Conservation (phyloP, 305 asterid species). For the Euphrasia arctica region DNA sequence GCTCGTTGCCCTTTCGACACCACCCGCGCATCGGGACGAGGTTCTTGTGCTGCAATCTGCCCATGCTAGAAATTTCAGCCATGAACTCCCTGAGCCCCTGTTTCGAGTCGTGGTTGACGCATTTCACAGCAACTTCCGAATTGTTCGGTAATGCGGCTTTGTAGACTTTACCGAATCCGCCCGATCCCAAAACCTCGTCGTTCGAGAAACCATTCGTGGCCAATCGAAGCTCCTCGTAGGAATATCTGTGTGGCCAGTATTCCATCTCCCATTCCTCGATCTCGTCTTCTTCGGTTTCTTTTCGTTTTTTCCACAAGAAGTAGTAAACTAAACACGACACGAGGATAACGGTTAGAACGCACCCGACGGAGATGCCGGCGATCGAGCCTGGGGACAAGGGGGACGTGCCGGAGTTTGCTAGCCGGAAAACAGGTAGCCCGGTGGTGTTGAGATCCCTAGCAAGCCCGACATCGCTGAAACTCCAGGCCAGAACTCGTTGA, state of each 20-base stretch:
- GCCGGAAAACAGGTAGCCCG: slow-evolving; percentile 52
- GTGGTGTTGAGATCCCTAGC: slow-evolving; percentile 74
- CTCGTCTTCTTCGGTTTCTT: slow-evolving; percentile 39
- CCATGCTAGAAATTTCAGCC: slow-evolving; percentile 79
- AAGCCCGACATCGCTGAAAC: slow-evolving; percentile 69
- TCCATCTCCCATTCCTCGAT: slow-evolving; percentile 90
- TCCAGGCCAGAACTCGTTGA: slow-evolving; percentile 77
- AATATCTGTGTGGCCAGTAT: slow-evolving; percentile 79
- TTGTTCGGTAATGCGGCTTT: slow-evolving; percentile 46
- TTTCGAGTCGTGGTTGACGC: slow-evolving; percentile 64
- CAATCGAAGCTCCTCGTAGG: slow-evolving; percentile 52
- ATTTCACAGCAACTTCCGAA: slow-evolving; percentile 59
- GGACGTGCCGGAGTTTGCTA: slow-evolving; percentile 33
- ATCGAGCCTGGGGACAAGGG: slow-evolving; percentile 43
- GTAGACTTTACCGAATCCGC: slow-evolving; percentile 79
- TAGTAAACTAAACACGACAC: slow-evolving; percentile 32
- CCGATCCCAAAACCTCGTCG: slow-evolving; percentile 51
- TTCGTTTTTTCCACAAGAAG: slow-evolving; percentile 56
- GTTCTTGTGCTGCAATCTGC: slow-evolving; percentile 72
- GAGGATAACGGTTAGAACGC: slow-evolving; percentile 28
- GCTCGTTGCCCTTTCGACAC: slow-evolving; percentile 60
- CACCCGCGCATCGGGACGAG: slow-evolving; percentile 65
- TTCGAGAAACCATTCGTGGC: slow-evolving; percentile 60
- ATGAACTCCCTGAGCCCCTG: slow-evolving; percentile 72
- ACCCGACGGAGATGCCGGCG: slow-evolving; percentile 57